Percentiles rank a stretch among this genome's conserved stretches.
Conservation (phyloP, 495 filamentous ascomycete genomes). For the Pyronema domesticum region DNA sequence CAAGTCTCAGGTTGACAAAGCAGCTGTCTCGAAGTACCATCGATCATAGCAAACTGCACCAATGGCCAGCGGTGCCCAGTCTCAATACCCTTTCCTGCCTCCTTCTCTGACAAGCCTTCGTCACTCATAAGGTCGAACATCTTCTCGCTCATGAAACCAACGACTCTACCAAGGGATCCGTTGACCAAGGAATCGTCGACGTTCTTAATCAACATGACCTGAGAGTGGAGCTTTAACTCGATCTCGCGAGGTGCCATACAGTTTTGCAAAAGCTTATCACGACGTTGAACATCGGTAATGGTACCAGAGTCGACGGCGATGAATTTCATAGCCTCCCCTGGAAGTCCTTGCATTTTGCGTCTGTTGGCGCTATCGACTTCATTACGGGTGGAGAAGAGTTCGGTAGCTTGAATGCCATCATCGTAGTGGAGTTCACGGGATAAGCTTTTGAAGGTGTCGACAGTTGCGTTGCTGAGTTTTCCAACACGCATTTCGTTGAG, state of each 20-base stretch:
- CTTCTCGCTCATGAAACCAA: slow-evolving; percentile 70
- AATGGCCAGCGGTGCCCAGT: slow-evolving; percentile 48
- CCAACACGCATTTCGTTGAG: slow-evolving; percentile 94
- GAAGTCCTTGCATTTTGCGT: slow-evolving; percentile 49
- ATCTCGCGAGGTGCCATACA: slow-evolving; percentile 79
- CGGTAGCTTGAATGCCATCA: slow-evolving; percentile 73
- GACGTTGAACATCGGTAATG: slow-evolving; percentile 42
- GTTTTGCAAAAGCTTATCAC: slow-evolving; percentile 63
- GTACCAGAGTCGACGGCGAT: slow-evolving; percentile 58
- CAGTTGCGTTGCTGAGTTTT: slow-evolving; percentile 48
- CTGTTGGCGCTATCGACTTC: slow-evolving; percentile 84
- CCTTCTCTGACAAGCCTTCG: slow-evolving; percentile 28
- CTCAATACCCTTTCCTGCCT: slow-evolving; percentile 21
- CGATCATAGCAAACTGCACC: slow-evolving; percentile 61
- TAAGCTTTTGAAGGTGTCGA: slow-evolving; percentile 51
- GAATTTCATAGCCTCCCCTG: slow-evolving; percentile 49
- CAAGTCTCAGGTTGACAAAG: slow-evolving; percentile 74
- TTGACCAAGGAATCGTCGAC: slow-evolving; percentile 89
- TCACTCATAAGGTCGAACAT: slow-evolving; percentile 48
- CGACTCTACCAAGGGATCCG: slow-evolving; percentile 71
- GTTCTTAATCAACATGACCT: slow-evolving; percentile 99
- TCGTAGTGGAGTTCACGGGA: slow-evolving; percentile 49
- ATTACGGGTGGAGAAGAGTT: slow-evolving; percentile 78
- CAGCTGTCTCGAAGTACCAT: slow-evolving; percentile 58
- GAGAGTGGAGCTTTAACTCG: slow-evolving; percentile 72